A percentile compares a stretch with the other conserved stretches of the same genome.
Conservation (phyloP, 306 rosid species). For the Inga laurina region DNA sequence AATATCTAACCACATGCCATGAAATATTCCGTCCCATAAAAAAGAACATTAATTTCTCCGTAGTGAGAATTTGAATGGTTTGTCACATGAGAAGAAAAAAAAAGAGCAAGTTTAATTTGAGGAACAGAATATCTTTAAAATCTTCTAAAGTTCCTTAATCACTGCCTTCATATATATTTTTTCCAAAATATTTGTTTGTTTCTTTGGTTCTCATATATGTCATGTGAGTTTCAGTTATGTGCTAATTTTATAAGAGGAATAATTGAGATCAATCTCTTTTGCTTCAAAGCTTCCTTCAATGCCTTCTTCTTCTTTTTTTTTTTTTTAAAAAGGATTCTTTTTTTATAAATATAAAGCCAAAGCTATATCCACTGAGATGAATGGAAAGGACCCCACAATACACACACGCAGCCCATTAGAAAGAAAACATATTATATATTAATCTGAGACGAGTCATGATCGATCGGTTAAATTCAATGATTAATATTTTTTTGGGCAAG, state of each 20-base stretch:
- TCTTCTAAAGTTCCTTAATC: neutral
- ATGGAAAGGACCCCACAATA: neutral
- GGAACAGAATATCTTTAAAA: neutral
- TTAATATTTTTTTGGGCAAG: neutral
- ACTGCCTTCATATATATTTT: neutral
- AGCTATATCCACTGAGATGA: neutral
- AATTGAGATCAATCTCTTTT: neutral
- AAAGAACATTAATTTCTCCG: conserved; percentile 28
- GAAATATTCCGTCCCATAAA: conserved; percentile 55
- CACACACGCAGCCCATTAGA: neutral
- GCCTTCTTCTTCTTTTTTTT: neutral
- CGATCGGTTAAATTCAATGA: conserved; percentile 31
- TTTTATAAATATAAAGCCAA: neutral
- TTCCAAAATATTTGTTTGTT: neutral
- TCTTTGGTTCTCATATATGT: neutral
- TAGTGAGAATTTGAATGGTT: neutral
- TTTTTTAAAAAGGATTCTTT: too few relatives aligned
- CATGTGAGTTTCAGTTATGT: conserved; percentile 1
- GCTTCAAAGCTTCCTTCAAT: neutral
- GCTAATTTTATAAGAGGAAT: neutral
- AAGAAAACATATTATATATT: neutral
- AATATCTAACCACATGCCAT: conserved; percentile 66
- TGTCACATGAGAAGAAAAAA: conserved; percentile 17
- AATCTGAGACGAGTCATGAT: neutral
- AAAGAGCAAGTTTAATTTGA: neutral